Percentiles rank a stretch among this genome's conserved stretches.
Evolutionary conservation across 2,329 filamentous ascomycete genomes (phyloP).

Genomic region (Apiospora koreana): DNA sequence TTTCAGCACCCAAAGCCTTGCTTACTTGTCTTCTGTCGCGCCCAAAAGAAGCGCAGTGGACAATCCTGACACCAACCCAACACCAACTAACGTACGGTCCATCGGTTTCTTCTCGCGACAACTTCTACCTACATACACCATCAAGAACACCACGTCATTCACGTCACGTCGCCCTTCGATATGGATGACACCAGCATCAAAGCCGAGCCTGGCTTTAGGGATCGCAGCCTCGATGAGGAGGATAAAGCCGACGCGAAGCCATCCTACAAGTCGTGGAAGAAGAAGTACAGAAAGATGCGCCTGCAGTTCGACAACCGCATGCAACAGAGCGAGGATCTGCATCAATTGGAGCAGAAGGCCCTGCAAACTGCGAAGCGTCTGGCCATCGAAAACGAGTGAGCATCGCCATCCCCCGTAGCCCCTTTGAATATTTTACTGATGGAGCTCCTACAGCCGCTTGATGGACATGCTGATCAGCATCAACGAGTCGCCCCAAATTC

Average conservation of each 20-base stretch:
- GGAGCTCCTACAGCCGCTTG: slow-evolving; percentile 64
- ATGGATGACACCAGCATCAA: slow-evolving; percentile 32
- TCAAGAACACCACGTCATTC: not conserved
- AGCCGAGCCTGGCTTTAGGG: slow-evolving; percentile 30
- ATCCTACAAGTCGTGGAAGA: slow-evolving; percentile 73
- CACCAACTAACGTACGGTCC: not conserved
- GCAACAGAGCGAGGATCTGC: slow-evolving; percentile 79
- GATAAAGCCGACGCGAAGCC: slow-evolving; percentile 45
- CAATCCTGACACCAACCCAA: not conserved
- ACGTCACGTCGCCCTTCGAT: not conserved
- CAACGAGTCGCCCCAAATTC: slow-evolving; percentile 81
- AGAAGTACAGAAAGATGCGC: slow-evolving; percentile 95
- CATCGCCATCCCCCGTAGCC: slow-evolving; percentile 15
- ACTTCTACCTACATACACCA: not conserved
- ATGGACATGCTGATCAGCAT: slow-evolving; percentile 87
- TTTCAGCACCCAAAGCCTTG: not conserved
- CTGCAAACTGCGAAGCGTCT: slow-evolving; percentile 79
- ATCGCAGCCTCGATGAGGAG: slow-evolving; percentile 35
- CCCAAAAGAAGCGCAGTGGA: not conserved
- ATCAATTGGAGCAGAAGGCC: slow-evolving; percentile 79
- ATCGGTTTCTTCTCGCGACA: not conserved
- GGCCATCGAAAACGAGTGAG: slow-evolving; percentile 90
- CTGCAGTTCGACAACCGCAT: slow-evolving; percentile 76
- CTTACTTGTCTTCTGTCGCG: not conserved
- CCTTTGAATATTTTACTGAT: slow-evolving; percentile 16